phyloP scores from a whole-genome alignment of 257 asterid genomes.

The Eucommia ulmoides region DNA sequence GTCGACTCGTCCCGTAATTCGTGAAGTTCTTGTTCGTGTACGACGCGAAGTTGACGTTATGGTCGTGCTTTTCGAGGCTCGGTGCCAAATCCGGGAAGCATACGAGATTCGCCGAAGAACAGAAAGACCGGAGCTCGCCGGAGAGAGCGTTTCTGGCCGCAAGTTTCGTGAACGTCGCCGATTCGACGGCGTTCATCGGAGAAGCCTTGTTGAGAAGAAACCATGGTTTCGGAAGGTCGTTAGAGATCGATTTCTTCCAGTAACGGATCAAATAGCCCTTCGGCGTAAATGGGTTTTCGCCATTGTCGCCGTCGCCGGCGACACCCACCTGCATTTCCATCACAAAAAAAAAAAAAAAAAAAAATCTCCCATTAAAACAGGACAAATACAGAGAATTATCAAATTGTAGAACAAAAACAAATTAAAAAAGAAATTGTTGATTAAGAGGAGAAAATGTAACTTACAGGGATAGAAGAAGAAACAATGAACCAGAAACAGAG shows the following conservation, averaged over 20 bases:
- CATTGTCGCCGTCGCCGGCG: slow-evolving; percentile 5
- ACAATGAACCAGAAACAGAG: slow-evolving; percentile 4
- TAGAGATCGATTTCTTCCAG: slow-evolving; percentile 22
- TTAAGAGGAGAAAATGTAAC: neutral
- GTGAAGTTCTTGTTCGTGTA: slow-evolving; percentile 45
- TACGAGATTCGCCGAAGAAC: slow-evolving; percentile 49
- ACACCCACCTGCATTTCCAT: slow-evolving; percentile 13
- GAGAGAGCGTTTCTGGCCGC: slow-evolving; percentile 50
- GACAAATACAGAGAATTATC: neutral
- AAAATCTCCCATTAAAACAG: neutral
- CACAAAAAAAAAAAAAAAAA: neutral
- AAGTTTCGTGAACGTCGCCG: slow-evolving; percentile 24
- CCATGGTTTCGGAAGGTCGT: slow-evolving; percentile 18
- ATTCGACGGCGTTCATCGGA: slow-evolving; percentile 14
- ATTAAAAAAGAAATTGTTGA: neutral
- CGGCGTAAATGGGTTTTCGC: slow-evolving; percentile 17
- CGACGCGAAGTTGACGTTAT: slow-evolving; percentile 28
- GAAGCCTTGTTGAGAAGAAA: too few species aligned
- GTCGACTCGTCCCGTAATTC: slow-evolving; percentile 44
- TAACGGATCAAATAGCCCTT: slow-evolving; percentile 21
- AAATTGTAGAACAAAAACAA: neutral
- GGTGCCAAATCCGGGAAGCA: slow-evolving; percentile 49
- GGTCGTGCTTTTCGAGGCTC: slow-evolving; percentile 41
- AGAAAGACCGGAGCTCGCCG: slow-evolving; percentile 44
- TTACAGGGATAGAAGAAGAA: slow-evolving; percentile 19